Conservation (phyloP, 139 green algal species). For the Ulvella scutata region DNA sequence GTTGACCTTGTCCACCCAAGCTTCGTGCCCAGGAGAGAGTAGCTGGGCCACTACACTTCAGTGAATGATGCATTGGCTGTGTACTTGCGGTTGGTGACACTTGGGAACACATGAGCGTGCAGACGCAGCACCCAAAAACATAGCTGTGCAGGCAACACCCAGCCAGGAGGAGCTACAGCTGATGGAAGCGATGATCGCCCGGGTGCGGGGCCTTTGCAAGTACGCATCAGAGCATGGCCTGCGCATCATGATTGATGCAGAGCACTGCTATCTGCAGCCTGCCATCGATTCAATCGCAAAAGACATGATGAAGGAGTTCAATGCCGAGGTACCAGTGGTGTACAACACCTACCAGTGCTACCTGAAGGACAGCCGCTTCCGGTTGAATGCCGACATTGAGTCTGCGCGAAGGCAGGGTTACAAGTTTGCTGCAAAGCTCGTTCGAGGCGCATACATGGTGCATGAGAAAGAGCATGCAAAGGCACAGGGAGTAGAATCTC, state of each 20-base stretch:
- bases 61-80: no score
- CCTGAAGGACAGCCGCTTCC: conserved; percentile 38
- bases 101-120: no score
- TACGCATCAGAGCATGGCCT: conserved; percentile 22
- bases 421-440: conserved; percentile 54
- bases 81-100: no score
- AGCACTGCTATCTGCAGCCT: conserved; percentile 80
- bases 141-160: conserved; percentile 12
- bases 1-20: no score
- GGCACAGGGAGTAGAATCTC: conserved; percentile 31
- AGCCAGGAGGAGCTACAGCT: conserved; percentile 44
- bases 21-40: no score
- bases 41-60: no score
- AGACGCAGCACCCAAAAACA: no score
- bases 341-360: conserved; percentile 77
- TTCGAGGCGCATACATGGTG: conserved; percentile 55
- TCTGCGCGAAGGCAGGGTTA: conserved; percentile 31
- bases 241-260: conserved; percentile 69
- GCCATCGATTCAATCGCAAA: conserved; percentile 66
- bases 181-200: conserved; percentile 41
- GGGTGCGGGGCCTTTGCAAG: conserved; percentile 11
- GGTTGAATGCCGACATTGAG: conserved; percentile 53
- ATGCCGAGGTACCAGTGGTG: conserved; percentile 33
- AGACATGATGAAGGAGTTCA: conserved; percentile 54
- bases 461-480: conserved; percentile 16